Conservation (phyloP, 108 stramenopile genomes). For the Hondaea fermentalgiana region DNA sequence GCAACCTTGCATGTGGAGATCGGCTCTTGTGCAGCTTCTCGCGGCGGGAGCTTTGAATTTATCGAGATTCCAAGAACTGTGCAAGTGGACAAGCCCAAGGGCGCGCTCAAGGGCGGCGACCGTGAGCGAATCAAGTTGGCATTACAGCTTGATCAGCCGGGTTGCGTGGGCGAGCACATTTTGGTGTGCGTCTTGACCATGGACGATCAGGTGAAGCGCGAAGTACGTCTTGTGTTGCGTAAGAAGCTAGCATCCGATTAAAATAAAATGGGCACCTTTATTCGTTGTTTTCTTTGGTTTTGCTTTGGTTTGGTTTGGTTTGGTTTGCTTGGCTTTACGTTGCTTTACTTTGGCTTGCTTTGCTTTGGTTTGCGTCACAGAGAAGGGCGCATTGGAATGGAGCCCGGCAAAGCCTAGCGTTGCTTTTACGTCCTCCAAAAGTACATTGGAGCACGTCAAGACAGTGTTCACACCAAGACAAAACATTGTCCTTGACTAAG, state of each 20-base stretch:
- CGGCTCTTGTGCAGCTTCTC: background rate
- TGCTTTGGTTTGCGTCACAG: too few species aligned
- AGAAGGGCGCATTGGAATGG: too few species aligned
- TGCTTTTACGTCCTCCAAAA: too few species aligned
- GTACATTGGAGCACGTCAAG: too few species aligned
- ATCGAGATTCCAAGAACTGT: background rate
- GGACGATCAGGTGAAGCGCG: slow-evolving; percentile 30
- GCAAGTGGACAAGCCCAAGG: background rate
- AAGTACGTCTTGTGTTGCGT: background rate
- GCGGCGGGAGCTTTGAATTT: background rate
- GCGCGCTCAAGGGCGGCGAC: background rate
- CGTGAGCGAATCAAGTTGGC: background rate
- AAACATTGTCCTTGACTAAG: too few species aligned
- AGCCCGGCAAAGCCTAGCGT: too few species aligned
- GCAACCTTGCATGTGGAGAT: background rate
- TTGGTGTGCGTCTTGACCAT: slow-evolving; percentile 45
- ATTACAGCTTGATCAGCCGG: background rate
- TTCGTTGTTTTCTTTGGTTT: background rate
- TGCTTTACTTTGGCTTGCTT: too few species aligned
- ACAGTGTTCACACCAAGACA: too few species aligned
- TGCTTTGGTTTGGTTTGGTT: background rate
- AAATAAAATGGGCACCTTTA: background rate
- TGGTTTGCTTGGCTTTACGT: too few species aligned
- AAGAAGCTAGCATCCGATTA: background rate
- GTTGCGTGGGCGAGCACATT: background rate